Conservation (phyloP, 768 basidiomycete species). For the Lentinus brumalis region DNA sequence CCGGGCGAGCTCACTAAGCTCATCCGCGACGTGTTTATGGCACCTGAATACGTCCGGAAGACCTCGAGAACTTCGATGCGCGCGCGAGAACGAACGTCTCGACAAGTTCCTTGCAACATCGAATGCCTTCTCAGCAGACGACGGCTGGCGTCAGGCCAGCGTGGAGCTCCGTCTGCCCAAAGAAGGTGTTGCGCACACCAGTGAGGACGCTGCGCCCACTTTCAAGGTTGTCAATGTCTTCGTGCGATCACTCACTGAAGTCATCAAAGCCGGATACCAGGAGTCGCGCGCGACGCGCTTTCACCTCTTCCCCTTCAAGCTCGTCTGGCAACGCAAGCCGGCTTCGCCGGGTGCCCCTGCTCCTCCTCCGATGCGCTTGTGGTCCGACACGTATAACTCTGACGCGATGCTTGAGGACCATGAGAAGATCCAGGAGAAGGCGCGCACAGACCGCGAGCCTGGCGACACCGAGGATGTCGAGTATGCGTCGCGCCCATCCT, state of each 20-base stretch:
- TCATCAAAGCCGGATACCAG: conserved; percentile 2
- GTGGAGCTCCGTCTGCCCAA: conserved; percentile 30
- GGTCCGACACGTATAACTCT: conserved; percentile 13
- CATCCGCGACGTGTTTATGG: too few species aligned
- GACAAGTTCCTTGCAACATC: too few species aligned
- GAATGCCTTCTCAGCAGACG: conserved; percentile 11
- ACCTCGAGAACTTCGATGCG: too few species aligned
- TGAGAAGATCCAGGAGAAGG: conserved; percentile 10
- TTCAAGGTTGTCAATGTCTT: conserved; percentile 33
- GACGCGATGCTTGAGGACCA: conserved; percentile 20
- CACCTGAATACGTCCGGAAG: too few species aligned
- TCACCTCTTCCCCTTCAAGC: conserved; percentile 11
- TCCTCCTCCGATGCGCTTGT: background rate
- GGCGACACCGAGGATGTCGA: background rate
- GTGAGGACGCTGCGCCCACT: conserved; percentile 31
- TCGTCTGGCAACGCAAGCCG: conserved; percentile 3
- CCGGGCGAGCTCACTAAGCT: too few species aligned
- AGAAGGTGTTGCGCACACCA: background rate
- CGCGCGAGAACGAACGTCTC: too few species aligned
- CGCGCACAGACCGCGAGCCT: conserved; percentile 1
- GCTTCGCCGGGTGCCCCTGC: background rate
- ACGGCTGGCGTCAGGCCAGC: conserved; percentile 19
- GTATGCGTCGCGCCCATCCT: conserved; percentile 19
- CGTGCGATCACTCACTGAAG: conserved; percentile 24
- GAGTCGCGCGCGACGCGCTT: too few species aligned